Evolutionary conservation across 2,329 filamentous ascomycete genomes (phyloP), one percentile per base, ranked within the genome.

Genomic region (Whalleya microplaca): DNA sequence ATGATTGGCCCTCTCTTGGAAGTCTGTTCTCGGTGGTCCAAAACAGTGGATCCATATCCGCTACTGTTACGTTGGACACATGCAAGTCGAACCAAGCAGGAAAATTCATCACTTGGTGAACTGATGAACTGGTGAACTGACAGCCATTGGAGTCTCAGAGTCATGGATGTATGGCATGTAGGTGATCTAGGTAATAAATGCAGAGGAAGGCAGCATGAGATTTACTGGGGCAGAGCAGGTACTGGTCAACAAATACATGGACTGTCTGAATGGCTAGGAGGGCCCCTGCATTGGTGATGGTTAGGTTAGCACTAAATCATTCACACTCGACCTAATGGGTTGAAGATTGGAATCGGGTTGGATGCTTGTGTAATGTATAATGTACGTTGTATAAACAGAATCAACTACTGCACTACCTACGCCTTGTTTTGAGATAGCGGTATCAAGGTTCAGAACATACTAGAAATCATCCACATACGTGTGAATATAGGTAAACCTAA

Each of bases 11-110:
- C 41, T n/a, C 16, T 56, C 53, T 55, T 44, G 45, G 45, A 47
- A 53, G 51, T 51, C 52, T 58, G 54, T 40, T 59, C 56, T 56
- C 58, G 61, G 55, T 43, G 18, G 18, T 43, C 41, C 50, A 41
- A 27, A 29, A 27, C 20, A 41, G 49, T 51, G 59, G 51, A 43
- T 51, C 48, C 41, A 58, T 54, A 19, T 19, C 43, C 51, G 51
- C 45, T 55, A 49, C 48, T 42, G 57, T 62, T 60, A 60, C 60
- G 57, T 59, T 54, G 29, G 43, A 55, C 23, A 54, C 56, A 62
- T 57, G 54, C 54, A 62, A 60, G 49, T 49, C 48, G 27, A 45
- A 44, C 48, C 32, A 41, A 45, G 18, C 46, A 16, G 51, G 59
- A 49, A 50, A 55, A 55, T 57, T 45, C 51, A 55, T 56, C 47